Base-by-base conservation (phyloP, 1,284 basidiomycete species). In the Ceratobasidium sp. region DNA sequence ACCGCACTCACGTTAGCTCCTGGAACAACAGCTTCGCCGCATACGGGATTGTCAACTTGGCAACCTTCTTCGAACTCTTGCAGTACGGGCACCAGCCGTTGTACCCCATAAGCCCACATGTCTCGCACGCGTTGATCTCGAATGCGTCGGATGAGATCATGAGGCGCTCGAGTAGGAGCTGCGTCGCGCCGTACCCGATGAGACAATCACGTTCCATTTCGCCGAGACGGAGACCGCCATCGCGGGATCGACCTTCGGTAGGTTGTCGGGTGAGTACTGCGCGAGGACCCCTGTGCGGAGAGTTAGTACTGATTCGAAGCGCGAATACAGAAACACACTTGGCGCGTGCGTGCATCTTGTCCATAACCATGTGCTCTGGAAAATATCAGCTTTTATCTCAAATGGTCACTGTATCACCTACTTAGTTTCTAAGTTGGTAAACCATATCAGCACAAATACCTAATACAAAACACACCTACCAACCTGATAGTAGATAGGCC, bases 191-290 rank as follows among this genome's bases (percentile, higher is more conserved):
- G 77, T 98, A 96, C 66, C 94, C 95, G 78, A 96, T 95, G 33
- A 96, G 83, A 80, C 94, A 99, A 81, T 99, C 97, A 63, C 97
- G 90, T 79, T 99, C 97, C 97, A 99, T 99, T 83, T 99, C 97
- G 73, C 97, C 97, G 18, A 99, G 85, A 73, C 97, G 93, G 75
- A 99, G 83, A 75, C 97, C 97, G 78, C 97, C 97, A 81, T 99
- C 97, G 74, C 97, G 89, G 59, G 95, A 97, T 72, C 97, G 89
- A 82, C 97, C 97, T 82, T 99, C 97, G 0, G 97, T 99, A 0
- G 97, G 97, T 81, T 99, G 97, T 38, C 97, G 90, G 1, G 97
- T 99, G 61, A 99, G 83, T 16, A 96, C 96, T 5, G 97, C 97
- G 77, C 96, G 90, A 48, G 97, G 97, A 25, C 97, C 97, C 77